These are phyloP conservation scores for Phytomonas francai DNA, from an alignment of 208 protist genomes.

Conservation along the genomic window DNA sequence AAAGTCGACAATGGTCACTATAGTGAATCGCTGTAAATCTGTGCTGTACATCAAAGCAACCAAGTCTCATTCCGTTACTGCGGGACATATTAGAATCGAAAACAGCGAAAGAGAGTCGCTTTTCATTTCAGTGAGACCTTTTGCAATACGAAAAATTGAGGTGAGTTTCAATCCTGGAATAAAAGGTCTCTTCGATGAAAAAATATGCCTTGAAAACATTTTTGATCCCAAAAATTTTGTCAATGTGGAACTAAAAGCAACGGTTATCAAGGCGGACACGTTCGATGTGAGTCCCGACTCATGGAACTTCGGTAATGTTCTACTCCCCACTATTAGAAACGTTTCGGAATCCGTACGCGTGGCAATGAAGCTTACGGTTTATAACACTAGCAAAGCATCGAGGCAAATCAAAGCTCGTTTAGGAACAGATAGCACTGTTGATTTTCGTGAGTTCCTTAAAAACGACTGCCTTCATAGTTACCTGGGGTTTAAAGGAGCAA, in stretches of 20 bases:
- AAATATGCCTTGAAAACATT: constrained; percentile 64
- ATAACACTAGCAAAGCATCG: constrained; percentile 65
- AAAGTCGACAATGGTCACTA: constrained; percentile 69
- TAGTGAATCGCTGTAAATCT: constrained; percentile 77
- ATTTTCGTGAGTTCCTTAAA: not conserved
- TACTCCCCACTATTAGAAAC: constrained; percentile 27
- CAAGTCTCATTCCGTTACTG: constrained; percentile 79
- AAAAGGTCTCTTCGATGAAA: constrained; percentile 71
- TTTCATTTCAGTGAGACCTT: constrained; percentile 63
- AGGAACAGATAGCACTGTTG: constrained; percentile 1
- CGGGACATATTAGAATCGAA: constrained; percentile 76
- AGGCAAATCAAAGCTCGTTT: constrained; percentile 51
- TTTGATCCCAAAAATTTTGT: constrained; percentile 56
- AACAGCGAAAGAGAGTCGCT: constrained; percentile 61
- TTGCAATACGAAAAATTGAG: constrained; percentile 72
- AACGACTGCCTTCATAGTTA: not conserved
- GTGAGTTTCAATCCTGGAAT: constrained; percentile 79
- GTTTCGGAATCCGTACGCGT: constrained; percentile 21
- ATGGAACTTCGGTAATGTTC: constrained; percentile 66
- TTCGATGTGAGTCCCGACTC: constrained; percentile 82
- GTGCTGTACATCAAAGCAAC: constrained; percentile 52
- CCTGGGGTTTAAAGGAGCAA: constrained; percentile 63
- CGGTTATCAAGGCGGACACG: constrained; percentile 77
- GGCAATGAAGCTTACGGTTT: constrained; percentile 60
- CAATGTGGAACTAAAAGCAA: constrained; percentile 69